A percentile compares a stretch with the other conserved stretches of the same genome.
Evolutionary conservation across 495 filamentous ascomycete species (phyloP).

Genomic region (Penicillium salamii): DNA sequence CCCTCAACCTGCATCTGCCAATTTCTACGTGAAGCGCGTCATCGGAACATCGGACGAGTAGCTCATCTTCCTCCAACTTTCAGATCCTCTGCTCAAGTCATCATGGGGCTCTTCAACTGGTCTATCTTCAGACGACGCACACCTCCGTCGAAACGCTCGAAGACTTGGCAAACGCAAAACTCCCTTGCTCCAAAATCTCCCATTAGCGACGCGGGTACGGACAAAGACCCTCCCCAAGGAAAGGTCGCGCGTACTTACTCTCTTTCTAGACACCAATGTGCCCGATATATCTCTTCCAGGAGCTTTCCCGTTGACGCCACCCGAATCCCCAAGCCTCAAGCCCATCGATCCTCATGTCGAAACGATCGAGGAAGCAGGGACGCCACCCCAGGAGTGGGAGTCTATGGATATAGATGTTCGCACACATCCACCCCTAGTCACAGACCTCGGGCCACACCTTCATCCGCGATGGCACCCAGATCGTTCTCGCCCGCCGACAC

Average conservation of each 20-base stretch:
- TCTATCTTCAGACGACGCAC: constrained; percentile 3
- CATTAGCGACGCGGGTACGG: neutral
- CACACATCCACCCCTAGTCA: constrained; percentile 10
- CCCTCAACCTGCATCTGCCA: neutral
- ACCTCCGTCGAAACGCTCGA: neutral
- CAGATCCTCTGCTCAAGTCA: neutral
- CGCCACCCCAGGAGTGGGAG: constrained; percentile 6
- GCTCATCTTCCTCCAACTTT: neutral
- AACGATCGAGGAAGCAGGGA: constrained; percentile 1
- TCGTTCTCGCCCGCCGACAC: constrained; percentile 2
- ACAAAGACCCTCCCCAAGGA: neutral
- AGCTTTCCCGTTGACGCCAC: constrained; percentile 19
- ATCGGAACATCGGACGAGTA: constrained; percentile 8
- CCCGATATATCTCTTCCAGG: constrained; percentile 14
- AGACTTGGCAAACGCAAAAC: neutral
- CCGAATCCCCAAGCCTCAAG: constrained; percentile 16
- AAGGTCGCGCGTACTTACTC: neutral
- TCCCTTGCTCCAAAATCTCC: neutral
- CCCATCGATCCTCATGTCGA: constrained; percentile 2
- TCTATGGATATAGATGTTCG: constrained; percentile 11
- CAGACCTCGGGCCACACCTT: constrained; percentile 21
- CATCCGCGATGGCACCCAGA: constrained; percentile 13
- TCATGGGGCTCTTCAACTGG: constrained; percentile 8
- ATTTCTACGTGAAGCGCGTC: constrained; percentile 1
- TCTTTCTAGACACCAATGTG: neutral